Percentiles rank a stretch among this genome's conserved stretches.
These are phyloP conservation scores for Helotiales sp. DNA, from an alignment of 2,329 filamentous ascomycete species.

Conservation along the genomic window DNA sequence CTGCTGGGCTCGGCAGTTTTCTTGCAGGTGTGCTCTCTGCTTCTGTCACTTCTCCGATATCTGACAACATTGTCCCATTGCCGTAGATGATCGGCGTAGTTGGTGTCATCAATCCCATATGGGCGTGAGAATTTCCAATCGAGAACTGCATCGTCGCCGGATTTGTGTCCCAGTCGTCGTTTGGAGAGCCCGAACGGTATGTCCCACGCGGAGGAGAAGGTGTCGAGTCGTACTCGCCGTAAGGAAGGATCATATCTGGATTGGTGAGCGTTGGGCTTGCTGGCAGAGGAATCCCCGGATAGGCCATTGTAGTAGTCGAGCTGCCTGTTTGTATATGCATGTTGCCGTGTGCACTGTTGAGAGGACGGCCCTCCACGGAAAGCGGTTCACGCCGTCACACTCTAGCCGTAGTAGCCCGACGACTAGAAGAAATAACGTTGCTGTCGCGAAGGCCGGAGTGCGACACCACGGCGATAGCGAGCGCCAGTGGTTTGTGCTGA, in stretches of 20 bases:
- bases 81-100: constrained; percentile 68
- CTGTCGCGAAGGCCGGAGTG: background rate
- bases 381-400: background rate
- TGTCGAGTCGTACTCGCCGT: constrained; percentile 61
- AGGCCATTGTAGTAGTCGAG: constrained; percentile 35
- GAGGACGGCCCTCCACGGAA: background rate
- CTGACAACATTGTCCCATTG: constrained; percentile 68
- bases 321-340: constrained; percentile 30
- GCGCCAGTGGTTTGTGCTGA: too few species aligned
- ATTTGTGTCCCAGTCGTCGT: constrained; percentile 35
- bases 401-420: background rate
- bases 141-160: constrained; percentile 30
- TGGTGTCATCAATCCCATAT: constrained; percentile 47
- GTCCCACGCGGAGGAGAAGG: constrained; percentile 41
- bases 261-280: constrained; percentile 87
- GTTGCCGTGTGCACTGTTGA: constrained; percentile 19
- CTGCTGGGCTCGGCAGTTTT: constrained; percentile 32
- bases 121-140: constrained; percentile 40
- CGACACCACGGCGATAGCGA: background rate
- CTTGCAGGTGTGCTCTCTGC: constrained; percentile 51
- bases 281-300: constrained; percentile 48
- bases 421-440: background rate
- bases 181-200: constrained; percentile 41
- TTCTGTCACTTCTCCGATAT: constrained; percentile 60
- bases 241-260: constrained; percentile 90